These are phyloP conservation scores for Claviceps humidiphila DNA, from an alignment of 2,329 filamentous ascomycete species.

Conservation along the genomic window DNA sequence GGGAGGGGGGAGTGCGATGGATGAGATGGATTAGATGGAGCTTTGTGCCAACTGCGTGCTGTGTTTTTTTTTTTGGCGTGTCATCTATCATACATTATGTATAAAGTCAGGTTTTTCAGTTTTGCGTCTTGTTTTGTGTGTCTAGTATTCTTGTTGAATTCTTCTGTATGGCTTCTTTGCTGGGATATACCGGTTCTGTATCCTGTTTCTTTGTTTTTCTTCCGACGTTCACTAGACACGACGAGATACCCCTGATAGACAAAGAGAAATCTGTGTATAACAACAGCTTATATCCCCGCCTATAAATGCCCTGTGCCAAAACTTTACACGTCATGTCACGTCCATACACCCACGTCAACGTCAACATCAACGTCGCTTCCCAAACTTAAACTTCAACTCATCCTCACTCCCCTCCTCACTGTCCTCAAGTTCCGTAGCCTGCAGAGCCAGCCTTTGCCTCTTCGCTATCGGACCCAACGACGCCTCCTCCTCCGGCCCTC, in stretches of 20 bases:
- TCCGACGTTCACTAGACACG: background rate
- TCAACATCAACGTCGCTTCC: slow-evolving; percentile 32
- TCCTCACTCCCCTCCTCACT: slow-evolving; percentile 42
- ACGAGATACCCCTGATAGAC: slow-evolving; percentile 6
- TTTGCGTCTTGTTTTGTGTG: background rate
- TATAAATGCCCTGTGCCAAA: background rate
- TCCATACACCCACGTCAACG: too few relatives aligned
- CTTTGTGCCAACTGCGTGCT: background rate
- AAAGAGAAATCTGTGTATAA: background rate
- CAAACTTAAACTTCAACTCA: slow-evolving; percentile 42
- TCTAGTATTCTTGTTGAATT: too few relatives aligned
- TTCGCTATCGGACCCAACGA: slow-evolving; percentile 18
- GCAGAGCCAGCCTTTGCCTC: slow-evolving; percentile 21
- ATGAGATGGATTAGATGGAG: slow-evolving; percentile 42
- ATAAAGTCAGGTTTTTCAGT: too few relatives aligned
- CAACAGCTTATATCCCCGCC: background rate
- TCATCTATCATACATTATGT: too few relatives aligned
- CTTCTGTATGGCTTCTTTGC: too few relatives aligned
- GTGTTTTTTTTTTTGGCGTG: background rate
- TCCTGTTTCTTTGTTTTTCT: background rate
- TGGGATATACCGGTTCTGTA: background rate
- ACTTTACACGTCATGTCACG: too few relatives aligned
- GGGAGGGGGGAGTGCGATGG: slow-evolving; percentile 33
- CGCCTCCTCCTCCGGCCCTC: slow-evolving; percentile 16
- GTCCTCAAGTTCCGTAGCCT: slow-evolving; percentile 21